Conservation (phyloP, 1,284 basidiomycete species). For the Taiwanofungus camphoratus region DNA sequence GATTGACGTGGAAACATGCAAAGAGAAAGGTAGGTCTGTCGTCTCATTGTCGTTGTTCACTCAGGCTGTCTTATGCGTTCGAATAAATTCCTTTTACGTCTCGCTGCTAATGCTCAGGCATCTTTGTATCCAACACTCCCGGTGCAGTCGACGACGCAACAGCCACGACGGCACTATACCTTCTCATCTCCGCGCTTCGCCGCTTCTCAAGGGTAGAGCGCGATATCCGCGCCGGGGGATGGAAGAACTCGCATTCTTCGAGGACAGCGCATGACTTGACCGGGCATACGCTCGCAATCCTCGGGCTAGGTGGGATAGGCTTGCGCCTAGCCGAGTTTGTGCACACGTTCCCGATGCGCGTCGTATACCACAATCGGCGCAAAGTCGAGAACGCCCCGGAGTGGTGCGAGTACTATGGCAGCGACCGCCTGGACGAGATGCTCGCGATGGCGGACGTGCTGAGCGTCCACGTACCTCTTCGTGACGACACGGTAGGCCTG, state of each 20-base stretch:
- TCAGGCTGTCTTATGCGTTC: background rate
- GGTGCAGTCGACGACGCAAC: constrained; percentile 90
- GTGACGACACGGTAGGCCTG: constrained; percentile 67
- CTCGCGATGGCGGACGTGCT: constrained; percentile 76
- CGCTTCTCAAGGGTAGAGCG: constrained; percentile 73
- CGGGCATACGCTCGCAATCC: constrained; percentile 75
- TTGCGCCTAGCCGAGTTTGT: constrained; percentile 61
- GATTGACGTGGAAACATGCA: constrained; percentile 74
- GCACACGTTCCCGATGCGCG: constrained; percentile 79
- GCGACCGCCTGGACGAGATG: constrained; percentile 62
- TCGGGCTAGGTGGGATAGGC: constrained; percentile 91
- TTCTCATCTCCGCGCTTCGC: constrained; percentile 80
- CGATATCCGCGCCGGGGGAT: constrained; percentile 50
- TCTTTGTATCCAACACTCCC: constrained; percentile 87
- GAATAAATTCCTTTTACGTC: background rate
- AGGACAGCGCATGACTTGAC: constrained; percentile 67
- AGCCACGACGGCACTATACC: constrained; percentile 83
- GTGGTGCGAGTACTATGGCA: constrained; percentile 72
- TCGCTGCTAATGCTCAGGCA: constrained; percentile 56
- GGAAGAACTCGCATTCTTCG: constrained; percentile 48
- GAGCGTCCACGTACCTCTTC: constrained; percentile 69
- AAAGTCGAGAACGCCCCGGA: constrained; percentile 54
- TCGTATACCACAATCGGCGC: constrained; percentile 77
- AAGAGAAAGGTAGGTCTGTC: constrained; percentile 48
- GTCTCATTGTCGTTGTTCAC: constrained; percentile 30